Evolutionary conservation across 768 basidiomycete genomes (phyloP).

Genomic region (Coprinopsis sp.): DNA sequence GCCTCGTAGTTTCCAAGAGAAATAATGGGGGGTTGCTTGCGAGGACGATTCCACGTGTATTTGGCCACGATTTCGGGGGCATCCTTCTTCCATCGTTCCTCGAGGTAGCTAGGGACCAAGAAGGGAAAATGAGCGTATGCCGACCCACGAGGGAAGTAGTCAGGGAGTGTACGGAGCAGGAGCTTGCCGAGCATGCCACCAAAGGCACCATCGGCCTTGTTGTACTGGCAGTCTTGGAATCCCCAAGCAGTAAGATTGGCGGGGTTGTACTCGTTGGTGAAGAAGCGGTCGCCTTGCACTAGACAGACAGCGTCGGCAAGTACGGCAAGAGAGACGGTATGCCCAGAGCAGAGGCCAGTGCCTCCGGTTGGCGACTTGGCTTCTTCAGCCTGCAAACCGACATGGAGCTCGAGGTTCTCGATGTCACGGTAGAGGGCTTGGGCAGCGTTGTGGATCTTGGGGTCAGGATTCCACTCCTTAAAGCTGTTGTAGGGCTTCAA

Average conservation of each 20-base stretch:
- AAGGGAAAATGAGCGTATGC: conserved; percentile 82
- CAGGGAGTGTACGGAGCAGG: conserved; percentile 68
- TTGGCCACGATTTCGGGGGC: conserved; percentile 29
- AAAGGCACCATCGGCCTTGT: conserved; percentile 62
- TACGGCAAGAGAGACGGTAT: conserved; percentile 82
- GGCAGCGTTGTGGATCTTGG: conserved; percentile 53
- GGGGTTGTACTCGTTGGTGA: conserved; percentile 77
- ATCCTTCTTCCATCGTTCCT: conserved; percentile 31
- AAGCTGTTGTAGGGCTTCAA: conserved; percentile 63
- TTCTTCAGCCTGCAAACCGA: conserved; percentile 70
- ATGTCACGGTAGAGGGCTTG: conserved; percentile 64
- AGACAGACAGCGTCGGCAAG: conserved; percentile 73
- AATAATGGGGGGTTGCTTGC: conserved; percentile 16
- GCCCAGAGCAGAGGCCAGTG: conserved; percentile 76
- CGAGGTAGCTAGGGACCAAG: conserved; percentile 53
- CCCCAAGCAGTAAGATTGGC: conserved; percentile 79
- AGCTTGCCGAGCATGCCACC: conserved; percentile 76
- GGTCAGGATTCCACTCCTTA: conserved; percentile 68
- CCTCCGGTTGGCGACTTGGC: conserved; percentile 60
- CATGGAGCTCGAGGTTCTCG: conserved; percentile 75
- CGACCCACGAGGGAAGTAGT: conserved; percentile 60
- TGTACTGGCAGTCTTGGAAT: conserved; percentile 62
- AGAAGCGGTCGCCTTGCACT: conserved; percentile 73
- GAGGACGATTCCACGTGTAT: conserved; percentile 61
- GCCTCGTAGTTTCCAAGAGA: conserved; percentile 27